These are phyloP conservation scores for Tylopilus balloui DNA, from an alignment of 768 basidiomycete species.

Conservation along the genomic window DNA sequence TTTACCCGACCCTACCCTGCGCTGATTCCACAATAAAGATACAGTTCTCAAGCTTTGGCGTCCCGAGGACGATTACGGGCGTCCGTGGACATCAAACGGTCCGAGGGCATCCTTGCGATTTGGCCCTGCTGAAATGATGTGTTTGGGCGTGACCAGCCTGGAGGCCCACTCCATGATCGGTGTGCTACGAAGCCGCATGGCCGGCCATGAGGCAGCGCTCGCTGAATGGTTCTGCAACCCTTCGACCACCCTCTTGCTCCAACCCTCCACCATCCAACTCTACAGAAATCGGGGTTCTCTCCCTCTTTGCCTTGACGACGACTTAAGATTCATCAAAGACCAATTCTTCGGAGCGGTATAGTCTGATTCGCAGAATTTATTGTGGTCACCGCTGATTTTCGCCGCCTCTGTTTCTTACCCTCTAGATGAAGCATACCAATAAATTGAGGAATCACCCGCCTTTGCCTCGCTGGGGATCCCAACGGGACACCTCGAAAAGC, in stretches of 20 bases:
- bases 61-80: constrained; percentile 1
- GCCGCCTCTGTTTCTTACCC: background rate
- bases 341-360: constrained; percentile 11
- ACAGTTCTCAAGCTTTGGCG: background rate
- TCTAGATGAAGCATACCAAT: constrained; percentile 4
- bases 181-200: constrained; percentile 12
- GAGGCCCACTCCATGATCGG: constrained; percentile 10
- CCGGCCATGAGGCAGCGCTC: constrained; percentile 21
- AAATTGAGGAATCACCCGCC: background rate
- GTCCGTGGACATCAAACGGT: constrained; percentile 3
- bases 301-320: constrained; percentile 6
- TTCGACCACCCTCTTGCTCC: constrained; percentile 1
- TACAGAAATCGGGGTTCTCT: constrained; percentile 3
- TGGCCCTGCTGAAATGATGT: constrained; percentile 7
- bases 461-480: background rate
- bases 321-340: constrained; percentile 1
- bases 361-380: background rate
- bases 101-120: constrained; percentile 6
- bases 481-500: background rate
- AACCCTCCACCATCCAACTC: constrained; percentile 6
- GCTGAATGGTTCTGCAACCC: constrained; percentile 2
- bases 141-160: background rate
- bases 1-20: constrained; percentile 3
- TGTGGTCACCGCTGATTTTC: constrained; percentile 1
- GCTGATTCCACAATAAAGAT: constrained; percentile 1